Evolutionary conservation across 495 filamentous ascomycete species (phyloP), one percentile per base, ranked within the genome.

Genomic region (Ascodesmis nigricans): DNA sequence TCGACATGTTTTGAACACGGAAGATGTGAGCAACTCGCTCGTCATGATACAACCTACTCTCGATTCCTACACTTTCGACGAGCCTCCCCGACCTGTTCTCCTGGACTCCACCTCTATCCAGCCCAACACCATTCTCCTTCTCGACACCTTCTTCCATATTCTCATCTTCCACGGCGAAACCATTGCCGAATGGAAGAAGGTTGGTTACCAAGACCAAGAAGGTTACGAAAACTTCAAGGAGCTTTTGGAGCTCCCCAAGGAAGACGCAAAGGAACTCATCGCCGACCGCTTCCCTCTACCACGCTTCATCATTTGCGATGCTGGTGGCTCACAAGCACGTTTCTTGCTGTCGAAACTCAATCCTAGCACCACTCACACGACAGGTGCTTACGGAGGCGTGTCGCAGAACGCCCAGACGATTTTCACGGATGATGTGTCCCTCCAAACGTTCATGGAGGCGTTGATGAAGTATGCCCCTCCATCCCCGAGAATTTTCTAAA

Each of bases 141-240:
- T 99, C 23, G 90, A 99, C 47, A 93, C 83, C 10, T 99, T 95
- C 63, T 99, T 99, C 73, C 90, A 95, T 53, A 95, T 99, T 40
- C 71, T 99, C 33, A 99, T 99, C 43, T 95, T 93, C 68, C 78
- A 95, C 50, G 90, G 90, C 31, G 87, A 95, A 60, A 95, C 83
- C 2, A 76, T 95, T 53, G 90, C 90, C 0, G 81, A 93, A 52
- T 99, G 90, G 90, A 75, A 82, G 46, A 95, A 99, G 58, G 81
- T 81, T 10, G 90, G 90, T 2, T 99, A 95, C 47, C 90, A 99
- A 37, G 84, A 95, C 1, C 83, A 93, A 55, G 87, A 95, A 47
- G 90, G 84, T 26, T 99, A 99, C 47, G 90, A 93, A 53, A 95
- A 92, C 56, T 84, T 99, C 56, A 79, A 74, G 39, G 56, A 67